Evolutionary conservation across 805 yeast species (phyloP).

Genomic region (Candida maesae): DNA sequence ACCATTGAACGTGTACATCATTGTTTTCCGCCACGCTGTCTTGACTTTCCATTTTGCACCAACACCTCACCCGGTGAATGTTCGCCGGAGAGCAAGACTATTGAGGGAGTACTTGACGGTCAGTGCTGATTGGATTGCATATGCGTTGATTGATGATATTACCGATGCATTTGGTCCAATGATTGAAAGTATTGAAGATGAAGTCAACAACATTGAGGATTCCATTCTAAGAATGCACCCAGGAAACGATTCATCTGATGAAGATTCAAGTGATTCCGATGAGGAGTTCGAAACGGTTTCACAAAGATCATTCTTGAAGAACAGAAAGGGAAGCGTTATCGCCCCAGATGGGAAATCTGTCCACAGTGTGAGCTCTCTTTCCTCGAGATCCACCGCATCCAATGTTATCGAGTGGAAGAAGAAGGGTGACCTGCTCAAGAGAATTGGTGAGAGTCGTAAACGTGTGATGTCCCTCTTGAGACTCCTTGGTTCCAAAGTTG

Average conservation of each 20-base stretch:
- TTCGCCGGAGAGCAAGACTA: constrained; percentile 86
- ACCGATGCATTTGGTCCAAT: constrained; percentile 97
- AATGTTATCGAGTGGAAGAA: constrained; percentile 73
- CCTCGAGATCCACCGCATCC: constrained; percentile 33
- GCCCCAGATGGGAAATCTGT: constrained; percentile 23
- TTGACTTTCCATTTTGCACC: constrained; percentile 92
- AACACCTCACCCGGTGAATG: constrained; percentile 95
- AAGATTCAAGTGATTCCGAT: constrained; percentile 22
- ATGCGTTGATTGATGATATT: constrained; percentile 93
- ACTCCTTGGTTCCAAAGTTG: constrained; percentile 87
- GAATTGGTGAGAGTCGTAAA: constrained; percentile 94
- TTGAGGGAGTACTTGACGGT: constrained; percentile 85
- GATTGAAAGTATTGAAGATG: constrained; percentile 91
- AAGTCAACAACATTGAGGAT: constrained; percentile 92
- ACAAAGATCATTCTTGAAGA: constrained; percentile 18
- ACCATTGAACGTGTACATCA: constrained; percentile 88
- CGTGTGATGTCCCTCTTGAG: constrained; percentile 88
- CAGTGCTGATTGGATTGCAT: constrained; percentile 94
- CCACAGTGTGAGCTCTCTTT: constrained; percentile 25
- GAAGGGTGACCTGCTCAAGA: constrained; percentile 90
- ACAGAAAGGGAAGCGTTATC: constrained; percentile 12
- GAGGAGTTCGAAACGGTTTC: constrained; percentile 34
- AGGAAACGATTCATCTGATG: constrained; percentile 35
- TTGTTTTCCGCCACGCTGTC: constrained; percentile 88
- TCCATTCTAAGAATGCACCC: constrained; percentile 86